Evolutionary conservation across 1,139 yeast genomes (phyloP).

Genomic region (Sugiyamaella paludigena): DNA sequence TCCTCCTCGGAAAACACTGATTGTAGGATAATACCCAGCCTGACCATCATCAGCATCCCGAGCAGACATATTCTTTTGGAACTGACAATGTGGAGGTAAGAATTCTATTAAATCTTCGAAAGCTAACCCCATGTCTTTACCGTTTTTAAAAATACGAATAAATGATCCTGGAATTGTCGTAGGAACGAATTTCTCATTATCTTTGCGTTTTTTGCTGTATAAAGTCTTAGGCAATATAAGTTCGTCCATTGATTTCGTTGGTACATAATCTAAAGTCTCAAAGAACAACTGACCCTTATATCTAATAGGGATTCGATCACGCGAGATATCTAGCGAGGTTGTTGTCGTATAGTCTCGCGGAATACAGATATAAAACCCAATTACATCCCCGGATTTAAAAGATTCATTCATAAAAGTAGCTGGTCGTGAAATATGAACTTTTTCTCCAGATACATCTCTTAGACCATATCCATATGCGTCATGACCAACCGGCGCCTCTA

Average conservation of each 20-base stretch:
- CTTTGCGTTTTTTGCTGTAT: slow-evolving; percentile 27
- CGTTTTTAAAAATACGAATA: slow-evolving; percentile 74
- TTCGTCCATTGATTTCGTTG: slow-evolving; percentile 74
- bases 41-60: slow-evolving; percentile 64
- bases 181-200: slow-evolving; percentile 25
- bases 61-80: slow-evolving; percentile 26
- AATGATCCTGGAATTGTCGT: slow-evolving; percentile 52
- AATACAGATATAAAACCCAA: slow-evolving; percentile 74
- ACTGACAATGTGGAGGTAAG: slow-evolving; percentile 64
- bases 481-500: slow-evolving; percentile 94
- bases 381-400: slow-evolving; percentile 71
- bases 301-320: slow-evolving; percentile 88
- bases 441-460: slow-evolving; percentile 78
- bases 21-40: slow-evolving; percentile 87
- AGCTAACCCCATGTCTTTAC: slow-evolving; percentile 60
- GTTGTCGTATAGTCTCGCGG: slow-evolving; percentile 43
- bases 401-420: slow-evolving; percentile 51
- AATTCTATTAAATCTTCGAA: slow-evolving; percentile 72
- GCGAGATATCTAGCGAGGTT: slow-evolving; percentile 41
- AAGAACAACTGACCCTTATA: slow-evolving; percentile 75
- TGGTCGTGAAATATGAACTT: slow-evolving; percentile 73
- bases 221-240: slow-evolving; percentile 54
- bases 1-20: slow-evolving; percentile 81
- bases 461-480: slow-evolving; percentile 94
- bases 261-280: slow-evolving; percentile 83